phyloP scores from a whole-genome alignment of 208 protist genomes.

The Acanthamoeba comandoni region DNA sequence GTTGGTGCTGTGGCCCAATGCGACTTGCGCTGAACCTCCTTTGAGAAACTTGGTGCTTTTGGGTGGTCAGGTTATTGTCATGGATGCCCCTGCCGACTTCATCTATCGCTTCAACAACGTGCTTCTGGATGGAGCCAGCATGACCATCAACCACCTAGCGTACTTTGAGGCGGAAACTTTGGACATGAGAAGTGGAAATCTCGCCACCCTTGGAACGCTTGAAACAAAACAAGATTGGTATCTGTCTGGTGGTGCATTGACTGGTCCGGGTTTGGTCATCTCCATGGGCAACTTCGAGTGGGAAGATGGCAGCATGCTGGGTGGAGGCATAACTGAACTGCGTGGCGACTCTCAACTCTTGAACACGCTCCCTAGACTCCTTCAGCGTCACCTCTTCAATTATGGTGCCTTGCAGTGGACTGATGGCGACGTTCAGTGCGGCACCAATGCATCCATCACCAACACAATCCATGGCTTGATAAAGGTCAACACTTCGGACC shows the following conservation, averaged over 20 bases:
- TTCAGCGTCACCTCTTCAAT: neutral
- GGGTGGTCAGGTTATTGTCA: conserved; percentile 43
- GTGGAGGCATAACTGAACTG: neutral
- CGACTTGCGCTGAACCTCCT: conserved; percentile 19
- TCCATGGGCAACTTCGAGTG: neutral
- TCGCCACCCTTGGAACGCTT: conserved; percentile 19
- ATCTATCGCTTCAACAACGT: conserved; percentile 68
- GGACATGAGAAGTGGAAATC: conserved; percentile 8
- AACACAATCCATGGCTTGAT: neutral
- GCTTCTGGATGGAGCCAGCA: conserved; percentile 27
- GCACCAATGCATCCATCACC: conserved; percentile 37
- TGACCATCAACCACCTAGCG: neutral
- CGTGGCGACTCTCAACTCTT: neutral
- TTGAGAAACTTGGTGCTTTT: conserved; percentile 50
- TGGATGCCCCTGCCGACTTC: conserved; percentile 40
- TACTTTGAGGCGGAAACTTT: conserved; percentile 46
- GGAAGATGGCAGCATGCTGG: neutral
- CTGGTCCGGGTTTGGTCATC: conserved; percentile 13
- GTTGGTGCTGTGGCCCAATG: conserved; percentile 68
- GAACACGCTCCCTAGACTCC: conserved; percentile 1
- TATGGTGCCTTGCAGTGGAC: conserved; percentile 30
- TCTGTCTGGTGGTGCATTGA: conserved; percentile 43
- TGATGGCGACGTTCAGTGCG: conserved; percentile 49
- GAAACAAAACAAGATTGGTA: conserved; percentile 48
- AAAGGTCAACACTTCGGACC: conserved; percentile 27